Base-by-base conservation (phyloP, 2,329 filamentous ascomycete genomes). In the Aschersonia sp. region DNA sequence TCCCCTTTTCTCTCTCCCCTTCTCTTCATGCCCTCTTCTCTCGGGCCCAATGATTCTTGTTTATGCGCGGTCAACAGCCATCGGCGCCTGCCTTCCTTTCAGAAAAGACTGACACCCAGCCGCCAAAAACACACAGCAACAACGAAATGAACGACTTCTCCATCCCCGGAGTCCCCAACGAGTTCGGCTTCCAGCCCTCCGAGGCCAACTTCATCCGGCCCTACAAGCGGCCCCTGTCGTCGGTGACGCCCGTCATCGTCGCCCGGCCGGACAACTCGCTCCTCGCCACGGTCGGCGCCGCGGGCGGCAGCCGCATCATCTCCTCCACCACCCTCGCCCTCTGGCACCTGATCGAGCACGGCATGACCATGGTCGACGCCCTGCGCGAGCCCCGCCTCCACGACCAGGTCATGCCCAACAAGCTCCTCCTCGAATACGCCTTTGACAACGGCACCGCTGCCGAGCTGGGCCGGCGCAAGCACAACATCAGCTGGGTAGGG, bases 251-350 rank as follows among this genome's bases (percentile, higher is more conserved):
- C 4, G 71, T 87, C 48, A 89, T 94, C 46, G 77, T 82, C 53
- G 78, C 83, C 48, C 68, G 75, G 50, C 67, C 75, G 3, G 74
- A 83, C 56, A 75, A 78, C 14, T 72, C 69, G 1, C 71, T 94
- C 1, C 83, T 81, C 58, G 76, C 85, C 49, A 69, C 79, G 47
- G 74, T 85, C 6, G 87, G 87, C 41, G 82, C 86, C 0, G 86
- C 87, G 0, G 88, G 88, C 33, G 88, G 87, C 4, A 85, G 79
- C 22, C 76, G 85, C 31, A 95, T 95, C 67, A 87, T 89, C 59
- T 90, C 86, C 0, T 68, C 84, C 4, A 89, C 84, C 0, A 72
- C 87, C 6, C 85, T 87, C 59, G 80, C 81, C 40, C 67, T 88
- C 5, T 82, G 85, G 66, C 76, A 87, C 57, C 72, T 86, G 5